Evolutionary conservation across 257 asterid species (phyloP), one percentile per base, ranked within the genome.

Genomic region (Nicotiana sylvestris): DNA sequence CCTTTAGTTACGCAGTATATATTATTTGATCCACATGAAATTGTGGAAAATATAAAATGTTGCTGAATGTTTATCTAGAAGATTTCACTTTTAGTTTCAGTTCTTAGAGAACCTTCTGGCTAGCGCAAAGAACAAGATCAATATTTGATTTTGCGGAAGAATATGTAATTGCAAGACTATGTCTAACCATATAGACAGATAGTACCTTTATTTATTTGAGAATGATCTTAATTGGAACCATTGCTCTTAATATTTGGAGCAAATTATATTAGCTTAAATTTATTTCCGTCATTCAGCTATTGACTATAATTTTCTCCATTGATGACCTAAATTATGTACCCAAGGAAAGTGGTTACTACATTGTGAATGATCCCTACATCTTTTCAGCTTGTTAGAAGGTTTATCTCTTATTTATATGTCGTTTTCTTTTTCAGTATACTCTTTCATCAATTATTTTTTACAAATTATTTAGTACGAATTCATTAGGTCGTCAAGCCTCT

Each of bases 331-430:
- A 92, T 83, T 92, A 92, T 6, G 39, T 0, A 6, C 80, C 95
- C 97, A 0, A 95, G 91, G 91, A 91, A 89, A 82, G 89, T 95
- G 46, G 80, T 82, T 81, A 87, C 84, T 92, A 91, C 89, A 89
- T 91, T 66, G 97, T 92, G 82, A 92, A 92, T 56, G 91, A 0
- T 53, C 94, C 94, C 11, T 91, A 90, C 66, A 87, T 91, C 72
- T 92, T 91, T 82, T 90, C 94, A 4, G 93, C 95, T 69, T 91
- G 94, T 83, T 91, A 94, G 97, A 92, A 90, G 95, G 94, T 92
- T 83, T 4, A 89, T 15, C 65, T 80, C 57, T 70, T 64, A 58
- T 72, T 32, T n/a, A 43, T 11, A 32, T 21, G 6, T 78, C n/a
- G 27, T 29, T 57, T 57, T 77, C 17, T 9, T 32, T 32, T 32